A percentile compares a stretch with the other conserved stretches of the same genome.
Conservation (phyloP, 352 stramenopile species). For the Poterioochromonas sp. region DNA sequence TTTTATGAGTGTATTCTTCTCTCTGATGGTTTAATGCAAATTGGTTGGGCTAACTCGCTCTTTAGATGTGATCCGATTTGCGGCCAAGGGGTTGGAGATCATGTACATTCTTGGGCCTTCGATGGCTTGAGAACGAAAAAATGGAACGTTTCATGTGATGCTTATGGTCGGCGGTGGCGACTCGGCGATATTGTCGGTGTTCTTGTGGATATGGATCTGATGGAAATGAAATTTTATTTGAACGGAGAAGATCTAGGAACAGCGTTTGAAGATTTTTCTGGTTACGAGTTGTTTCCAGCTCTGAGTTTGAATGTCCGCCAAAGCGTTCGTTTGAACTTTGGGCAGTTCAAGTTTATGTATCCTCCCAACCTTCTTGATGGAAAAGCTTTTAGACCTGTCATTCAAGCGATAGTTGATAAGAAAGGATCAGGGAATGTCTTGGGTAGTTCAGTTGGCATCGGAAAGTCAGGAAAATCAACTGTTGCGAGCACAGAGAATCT, state of each 20-base stretch:
- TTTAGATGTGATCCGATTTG: constrained; percentile 66
- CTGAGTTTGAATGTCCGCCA: constrained; percentile 72
- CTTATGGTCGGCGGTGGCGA: constrained; percentile 70
- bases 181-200: constrained; percentile 69
- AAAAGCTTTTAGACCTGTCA: constrained; percentile 42
- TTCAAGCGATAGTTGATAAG: constrained; percentile 27
- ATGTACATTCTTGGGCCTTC: constrained; percentile 62
- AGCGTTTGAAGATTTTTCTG: constrained; percentile 54
- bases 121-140: constrained; percentile 53
- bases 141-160: constrained; percentile 65
- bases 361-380: constrained; percentile 39
- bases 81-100: constrained; percentile 74
- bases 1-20: constrained; percentile 75
- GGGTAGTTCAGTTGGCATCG: no score
- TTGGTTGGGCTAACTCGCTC: constrained; percentile 69
- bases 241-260: constrained; percentile 67
- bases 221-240: constrained; percentile 70
- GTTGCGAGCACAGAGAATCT: no score
- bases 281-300: constrained; percentile 57
- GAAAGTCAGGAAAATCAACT: no score
- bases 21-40: constrained; percentile 78
- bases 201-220: constrained; percentile 66
- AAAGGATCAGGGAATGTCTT: no score
- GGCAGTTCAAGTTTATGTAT: constrained; percentile 42
- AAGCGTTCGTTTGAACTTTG: constrained; percentile 64